phyloP scores from a whole-genome alignment of 257 asterid species.

The Marsdenia floribunda region DNA sequence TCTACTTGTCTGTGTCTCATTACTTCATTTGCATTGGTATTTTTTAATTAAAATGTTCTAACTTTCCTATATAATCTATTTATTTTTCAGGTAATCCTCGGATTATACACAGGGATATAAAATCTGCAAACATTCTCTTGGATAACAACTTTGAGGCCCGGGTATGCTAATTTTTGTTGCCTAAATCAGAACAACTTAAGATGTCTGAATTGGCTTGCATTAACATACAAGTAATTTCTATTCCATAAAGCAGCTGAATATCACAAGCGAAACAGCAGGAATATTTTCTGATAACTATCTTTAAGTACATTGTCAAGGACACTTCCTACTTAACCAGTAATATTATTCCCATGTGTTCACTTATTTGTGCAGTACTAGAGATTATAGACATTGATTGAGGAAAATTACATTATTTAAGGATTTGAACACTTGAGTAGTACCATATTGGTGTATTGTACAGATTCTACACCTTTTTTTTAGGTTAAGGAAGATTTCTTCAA shows the following conservation, averaged over 20 bases:
- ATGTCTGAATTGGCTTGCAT: constrained; percentile 1
- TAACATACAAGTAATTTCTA: not conserved
- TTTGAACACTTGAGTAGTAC: too few relatives aligned
- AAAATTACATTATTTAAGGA: not conserved
- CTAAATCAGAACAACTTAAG: not conserved
- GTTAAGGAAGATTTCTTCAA: not conserved
- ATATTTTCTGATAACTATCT: not conserved
- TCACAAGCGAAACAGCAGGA: not conserved
- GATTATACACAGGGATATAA: constrained; percentile 86
- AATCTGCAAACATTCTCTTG: constrained; percentile 76
- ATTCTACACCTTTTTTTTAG: not conserved
- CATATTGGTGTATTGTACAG: not conserved
- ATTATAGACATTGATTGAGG: not conserved
- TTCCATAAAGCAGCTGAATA: not conserved
- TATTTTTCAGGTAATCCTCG: constrained; percentile 74
- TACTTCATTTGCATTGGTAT: not conserved
- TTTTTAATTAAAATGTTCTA: not conserved
- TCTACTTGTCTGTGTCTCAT: too few relatives aligned
- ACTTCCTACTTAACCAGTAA: not conserved
- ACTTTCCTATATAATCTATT: not conserved
- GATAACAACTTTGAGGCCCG: constrained; percentile 78
- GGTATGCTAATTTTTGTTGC: constrained; percentile 34
- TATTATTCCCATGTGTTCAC: not conserved
- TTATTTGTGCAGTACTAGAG: not conserved
- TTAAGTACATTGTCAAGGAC: not conserved